Percentiles rank a stretch among this genome's conserved stretches.
These are phyloP conservation scores for Blumeriella jaapii DNA, from an alignment of 2,329 filamentous ascomycete species.

Conservation along the genomic window DNA sequence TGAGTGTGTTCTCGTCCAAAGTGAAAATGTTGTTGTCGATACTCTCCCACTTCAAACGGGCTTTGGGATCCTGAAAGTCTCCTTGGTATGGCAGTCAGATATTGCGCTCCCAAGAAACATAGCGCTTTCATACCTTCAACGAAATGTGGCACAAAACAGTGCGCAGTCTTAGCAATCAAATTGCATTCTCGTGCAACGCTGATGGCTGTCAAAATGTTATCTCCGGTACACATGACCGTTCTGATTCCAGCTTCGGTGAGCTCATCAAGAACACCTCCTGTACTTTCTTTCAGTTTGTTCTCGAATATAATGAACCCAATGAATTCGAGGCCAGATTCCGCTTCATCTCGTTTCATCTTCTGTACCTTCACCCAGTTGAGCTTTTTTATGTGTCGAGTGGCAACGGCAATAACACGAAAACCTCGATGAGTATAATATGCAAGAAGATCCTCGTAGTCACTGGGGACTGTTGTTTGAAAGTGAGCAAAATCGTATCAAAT, in stretches of 20 bases:
- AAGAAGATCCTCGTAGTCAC: slow-evolving; percentile 81
- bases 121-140: slow-evolving; percentile 43
- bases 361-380: slow-evolving; percentile 90
- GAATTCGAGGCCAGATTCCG: slow-evolving; percentile 75
- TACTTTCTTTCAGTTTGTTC: slow-evolving; percentile 91
- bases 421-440: slow-evolving; percentile 90
- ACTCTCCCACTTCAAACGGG: slow-evolving; percentile 78
- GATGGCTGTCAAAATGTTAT: slow-evolving; percentile 94
- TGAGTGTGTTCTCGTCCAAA: slow-evolving; percentile 68
- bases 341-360: slow-evolving; percentile 80
- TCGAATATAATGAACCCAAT: slow-evolving; percentile 97
- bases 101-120: slow-evolving; percentile 4
- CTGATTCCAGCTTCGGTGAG: slow-evolving; percentile 74
- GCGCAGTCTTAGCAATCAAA: slow-evolving; percentile 66
- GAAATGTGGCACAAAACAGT: slow-evolving; percentile 91
- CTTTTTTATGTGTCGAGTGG: slow-evolving; percentile 76
- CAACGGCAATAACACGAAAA: slow-evolving; percentile 92
- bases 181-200: slow-evolving; percentile 88
- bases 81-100: slow-evolving; percentile 32
- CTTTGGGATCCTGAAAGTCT: slow-evolving; percentile 60
- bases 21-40: slow-evolving; percentile 76
- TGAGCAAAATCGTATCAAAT: too few species aligned
- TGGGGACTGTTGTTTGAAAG: slow-evolving; percentile 47
- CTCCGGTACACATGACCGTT: slow-evolving; percentile 92
- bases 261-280: slow-evolving; percentile 69